Base-by-base conservation (phyloP, 164 flowering plant genomes). In the Akebia trifoliata region DNA sequence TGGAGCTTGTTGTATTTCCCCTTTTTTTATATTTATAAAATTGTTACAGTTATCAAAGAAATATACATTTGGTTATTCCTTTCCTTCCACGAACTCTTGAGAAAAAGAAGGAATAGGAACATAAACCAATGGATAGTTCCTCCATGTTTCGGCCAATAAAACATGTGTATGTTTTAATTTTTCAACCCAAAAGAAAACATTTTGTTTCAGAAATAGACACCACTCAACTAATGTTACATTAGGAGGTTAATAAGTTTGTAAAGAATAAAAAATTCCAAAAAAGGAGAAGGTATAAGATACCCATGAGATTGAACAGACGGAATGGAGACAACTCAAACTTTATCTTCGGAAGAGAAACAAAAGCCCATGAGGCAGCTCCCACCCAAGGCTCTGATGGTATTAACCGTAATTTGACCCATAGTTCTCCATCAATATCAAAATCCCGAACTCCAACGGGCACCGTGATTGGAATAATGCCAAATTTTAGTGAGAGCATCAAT, bases 391-490 rank as follows among this genome's bases (percentile, higher is more conserved):
- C 95, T 52, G 93, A 72, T 30, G 97, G 98, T 73, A 93, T 87
- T 57, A 93, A 55, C 28, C 97, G 78, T 75, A 93, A 62, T 70
- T 93, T 89, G 18, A 89, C 98, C 98, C 98, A 93, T 29, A 92
- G 84, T 69, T 92, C 98, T 51, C 98, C 98, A 62, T 93, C 98
- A 75, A 93, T 85, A 63, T 93, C 98, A 78, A 93, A 89, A 70
- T 93, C 81, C 6, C 90, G 81, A 55, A 89, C 76, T 59, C 87
- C 83, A 70, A 92, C 93, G 9, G 98, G 98, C 62, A 92, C 85
- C 39, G 60, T 69, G 49, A 92, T 69, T 12, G 98, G 98, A 43
- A 89, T 58, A 39, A 92, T 63, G 46, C 97, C 79, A 66, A 87
- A 85, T 56, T 89, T 92, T 20, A 92, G 72, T 9, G 95, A 75